These are phyloP conservation scores for Houttuynia cordata DNA, from an alignment of 164 flowering plant species.

Conservation along the genomic window DNA sequence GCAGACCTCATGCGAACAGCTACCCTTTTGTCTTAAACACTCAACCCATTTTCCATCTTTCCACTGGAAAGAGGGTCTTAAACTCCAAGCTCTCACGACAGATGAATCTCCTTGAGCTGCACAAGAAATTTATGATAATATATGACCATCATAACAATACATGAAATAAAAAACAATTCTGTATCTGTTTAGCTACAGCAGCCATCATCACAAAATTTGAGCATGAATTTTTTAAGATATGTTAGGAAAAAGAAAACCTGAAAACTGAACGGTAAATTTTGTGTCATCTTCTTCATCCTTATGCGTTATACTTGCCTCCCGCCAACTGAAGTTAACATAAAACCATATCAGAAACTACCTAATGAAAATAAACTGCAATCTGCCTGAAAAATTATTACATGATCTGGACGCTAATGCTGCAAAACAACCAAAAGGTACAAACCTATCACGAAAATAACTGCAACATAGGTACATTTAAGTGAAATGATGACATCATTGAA, in stretches of 20 bases:
- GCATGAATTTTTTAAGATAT: too few relatives aligned
- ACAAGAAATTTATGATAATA: neutral
- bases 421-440: too few relatives aligned
- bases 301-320: conserved; percentile 81
- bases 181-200: too few relatives aligned
- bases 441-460: too few relatives aligned
- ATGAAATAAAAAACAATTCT: too few relatives aligned
- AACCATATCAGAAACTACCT: neutral
- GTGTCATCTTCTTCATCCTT: conserved; percentile 61
- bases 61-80: conserved; percentile 76
- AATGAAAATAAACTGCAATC: neutral
- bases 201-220: too few relatives aligned
- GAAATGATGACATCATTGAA: too few relatives aligned
- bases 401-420: too few relatives aligned
- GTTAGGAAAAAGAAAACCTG: conserved; percentile 38
- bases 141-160: too few relatives aligned
- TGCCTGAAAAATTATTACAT: neutral
- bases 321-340: conserved; percentile 48
- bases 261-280: conserved; percentile 49
- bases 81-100: conserved; percentile 60
- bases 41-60: conserved; percentile 77
- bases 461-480: too few relatives aligned
- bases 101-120: conserved; percentile 65
- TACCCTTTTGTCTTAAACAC: conserved; percentile 27
- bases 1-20: neutral